Evolutionary conservation across 306 rosid species (phyloP).

Genomic region (Sphenostylis stenocarpa): DNA sequence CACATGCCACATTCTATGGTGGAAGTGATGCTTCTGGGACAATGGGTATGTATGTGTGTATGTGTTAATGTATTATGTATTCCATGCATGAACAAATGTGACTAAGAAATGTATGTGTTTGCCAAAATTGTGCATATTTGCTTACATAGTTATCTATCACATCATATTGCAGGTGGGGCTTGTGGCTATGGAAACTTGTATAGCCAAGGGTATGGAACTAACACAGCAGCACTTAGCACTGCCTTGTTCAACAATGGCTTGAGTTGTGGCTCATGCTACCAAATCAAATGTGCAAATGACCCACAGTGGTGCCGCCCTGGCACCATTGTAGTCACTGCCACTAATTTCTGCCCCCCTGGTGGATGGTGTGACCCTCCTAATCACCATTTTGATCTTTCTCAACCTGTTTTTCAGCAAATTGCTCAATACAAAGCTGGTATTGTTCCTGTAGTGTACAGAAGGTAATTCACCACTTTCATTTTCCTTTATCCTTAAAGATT

Average conservation of each 20-base stretch:
- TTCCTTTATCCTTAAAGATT: background rate
- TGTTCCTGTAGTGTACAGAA: slow-evolving; percentile 68
- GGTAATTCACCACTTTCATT: slow-evolving; percentile 33
- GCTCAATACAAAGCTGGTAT: slow-evolving; percentile 72
- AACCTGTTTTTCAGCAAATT: slow-evolving; percentile 71
- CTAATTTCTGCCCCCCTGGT: slow-evolving; percentile 84
- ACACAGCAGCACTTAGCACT: slow-evolving; percentile 83
- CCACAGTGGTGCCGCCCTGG: slow-evolving; percentile 73
- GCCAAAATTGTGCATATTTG: background rate
- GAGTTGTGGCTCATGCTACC: slow-evolving; percentile 76
- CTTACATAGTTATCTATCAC: background rate
- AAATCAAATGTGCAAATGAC: slow-evolving; percentile 67
- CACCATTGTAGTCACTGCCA: slow-evolving; percentile 73
- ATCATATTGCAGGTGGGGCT: slow-evolving; percentile 61
- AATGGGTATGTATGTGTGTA: slow-evolving; percentile 55
- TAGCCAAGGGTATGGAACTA: slow-evolving; percentile 76
- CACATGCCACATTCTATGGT: slow-evolving; percentile 89
- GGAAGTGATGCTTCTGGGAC: slow-evolving; percentile 91
- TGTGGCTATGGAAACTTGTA: slow-evolving; percentile 87
- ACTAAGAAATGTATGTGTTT: background rate
- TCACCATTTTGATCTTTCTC: slow-evolving; percentile 77
- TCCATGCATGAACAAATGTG: background rate
- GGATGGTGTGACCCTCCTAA: slow-evolving; percentile 91
- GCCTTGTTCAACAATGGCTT: slow-evolving; percentile 73
- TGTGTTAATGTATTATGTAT: background rate